Evolutionary conservation across 805 yeast species (phyloP), one percentile per base, ranked within the genome.

Genomic region (Tetrapisispora arboricola): DNA sequence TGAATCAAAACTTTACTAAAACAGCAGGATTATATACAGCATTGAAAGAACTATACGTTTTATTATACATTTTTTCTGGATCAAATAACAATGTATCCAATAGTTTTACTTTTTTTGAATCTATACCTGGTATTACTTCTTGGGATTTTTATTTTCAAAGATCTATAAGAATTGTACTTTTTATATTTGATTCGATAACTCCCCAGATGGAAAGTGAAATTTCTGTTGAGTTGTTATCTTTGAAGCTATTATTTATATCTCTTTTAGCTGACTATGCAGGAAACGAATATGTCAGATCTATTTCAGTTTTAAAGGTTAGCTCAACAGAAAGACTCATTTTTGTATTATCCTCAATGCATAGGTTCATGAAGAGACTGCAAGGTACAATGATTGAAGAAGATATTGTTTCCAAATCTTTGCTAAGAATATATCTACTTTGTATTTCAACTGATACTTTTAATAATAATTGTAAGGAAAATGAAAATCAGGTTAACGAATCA

Each of bases 141-240:
- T 58, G 61, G 60, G 50, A 53, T 33, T 41, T 50, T 9, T 38
- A 41, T 22, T 55, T 56, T 20, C 57, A 57, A 38, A 51, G 52
- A 36, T 28, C 54, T 1, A 44, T 58, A 19, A 42, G 64, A 38
- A 44, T 56, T 30, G 44, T 52, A 3, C 33, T 50, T 17, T 60
- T 51, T 37, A 43, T 58, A 5, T 50, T 57, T 21, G 45, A 48
- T 20, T 51, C 61, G 1, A 36, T 49, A 16, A 15, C n/a, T 10
- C 11, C 22, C 9, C 22, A 12, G 15, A 4, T 11, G 9, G 29
- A 25, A 24, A 25, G 22, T 12, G 22, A 42, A 9, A 18, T 25
- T 31, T 18, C 39, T 11, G 21, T n/a, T 9, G 47, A 45, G 6
- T 42, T 43, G 16, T 10, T 33, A 2, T 39, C 35, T n/a, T 6